Conservation (phyloP, 1,139 yeast species). For the Zygosaccharomyces sapae region DNA sequence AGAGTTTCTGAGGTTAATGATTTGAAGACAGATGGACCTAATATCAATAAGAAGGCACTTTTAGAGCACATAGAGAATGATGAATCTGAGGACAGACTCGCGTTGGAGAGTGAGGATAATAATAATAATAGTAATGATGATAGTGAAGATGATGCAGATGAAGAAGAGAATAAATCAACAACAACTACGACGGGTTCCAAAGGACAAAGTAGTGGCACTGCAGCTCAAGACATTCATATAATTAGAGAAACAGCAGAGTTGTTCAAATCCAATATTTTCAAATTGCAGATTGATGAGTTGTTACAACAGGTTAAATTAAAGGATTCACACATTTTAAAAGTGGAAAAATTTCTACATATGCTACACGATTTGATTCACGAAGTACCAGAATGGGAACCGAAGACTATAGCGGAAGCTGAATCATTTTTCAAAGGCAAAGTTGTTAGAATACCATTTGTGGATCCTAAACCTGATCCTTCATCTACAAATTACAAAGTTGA, state of each 20-base stretch:
- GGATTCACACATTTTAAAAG: conserved; percentile 58
- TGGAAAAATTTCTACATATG: conserved; percentile 75
- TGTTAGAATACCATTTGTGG: conserved; percentile 77
- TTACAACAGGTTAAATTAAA: conserved; percentile 72
- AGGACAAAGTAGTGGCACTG: conserved; percentile 30
- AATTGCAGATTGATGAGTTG: conserved; percentile 87
- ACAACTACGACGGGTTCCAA: conserved; percentile 4
- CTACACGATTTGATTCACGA: conserved; percentile 64
- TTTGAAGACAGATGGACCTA: conserved; percentile 5
- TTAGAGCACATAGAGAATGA: conserved; percentile 20
- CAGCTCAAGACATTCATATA: conserved; percentile 83
- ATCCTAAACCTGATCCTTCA: conserved; percentile 66
- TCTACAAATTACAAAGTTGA: conserved; percentile 66
- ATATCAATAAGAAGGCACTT: conserved; percentile 6
- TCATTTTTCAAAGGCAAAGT: conserved; percentile 47
- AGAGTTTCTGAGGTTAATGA: conserved; percentile 20
- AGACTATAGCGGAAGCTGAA: conserved; percentile 52
- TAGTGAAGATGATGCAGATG: conserved; percentile 22
- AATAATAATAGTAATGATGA: conserved; percentile 20
- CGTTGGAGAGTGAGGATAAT: conserved; percentile 15
- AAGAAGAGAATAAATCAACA: conserved; percentile 13
- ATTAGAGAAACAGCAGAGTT: conserved; percentile 93
- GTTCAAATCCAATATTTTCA: conserved; percentile 90
- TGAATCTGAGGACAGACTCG: conserved; percentile 8
- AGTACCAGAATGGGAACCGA: conserved; percentile 52